These are phyloP conservation scores for Discostella pseudostelligera DNA, from an alignment of 108 stramenopile species.

Conservation along the genomic window DNA sequence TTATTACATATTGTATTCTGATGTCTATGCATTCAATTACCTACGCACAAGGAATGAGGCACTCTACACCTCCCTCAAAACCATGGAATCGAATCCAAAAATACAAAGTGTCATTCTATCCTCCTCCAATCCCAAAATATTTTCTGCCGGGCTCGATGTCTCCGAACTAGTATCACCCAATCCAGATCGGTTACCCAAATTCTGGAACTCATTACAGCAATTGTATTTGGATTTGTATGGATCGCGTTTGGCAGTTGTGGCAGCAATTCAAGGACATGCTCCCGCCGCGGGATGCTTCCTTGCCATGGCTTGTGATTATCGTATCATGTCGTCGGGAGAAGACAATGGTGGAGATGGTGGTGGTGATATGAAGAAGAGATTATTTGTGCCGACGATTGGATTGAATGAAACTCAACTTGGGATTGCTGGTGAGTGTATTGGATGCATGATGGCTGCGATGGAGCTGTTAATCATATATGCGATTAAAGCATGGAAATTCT, in stretches of 20 bases:
- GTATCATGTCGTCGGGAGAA: constrained; percentile 58
- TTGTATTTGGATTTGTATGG: constrained; percentile 85
- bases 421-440: constrained; percentile 58
- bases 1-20: background rate
- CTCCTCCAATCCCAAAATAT: constrained; percentile 65
- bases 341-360: background rate
- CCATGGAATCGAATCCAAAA: constrained; percentile 48
- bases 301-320: constrained; percentile 84
- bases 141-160: constrained; percentile 85
- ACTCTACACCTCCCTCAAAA: constrained; percentile 57
- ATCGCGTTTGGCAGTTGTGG: constrained; percentile 61
- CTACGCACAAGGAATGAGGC: constrained; percentile 52
- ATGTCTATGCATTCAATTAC: background rate
- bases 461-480: no score
- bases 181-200: constrained; percentile 52
- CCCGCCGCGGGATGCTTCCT: constrained; percentile 89
- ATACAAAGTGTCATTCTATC: constrained; percentile 64
- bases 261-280: constrained; percentile 75
- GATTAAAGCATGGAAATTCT: no score
- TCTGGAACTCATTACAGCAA: constrained; percentile 82
- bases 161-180: constrained; percentile 67
- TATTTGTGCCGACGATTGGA: constrained; percentile 56
- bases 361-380: constrained; percentile 1
- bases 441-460: no score
- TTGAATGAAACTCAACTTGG: constrained; percentile 83